Evolutionary conservation across 805 yeast genomes (phyloP).

Genomic region (Blastobotrys mokoenaii): DNA sequence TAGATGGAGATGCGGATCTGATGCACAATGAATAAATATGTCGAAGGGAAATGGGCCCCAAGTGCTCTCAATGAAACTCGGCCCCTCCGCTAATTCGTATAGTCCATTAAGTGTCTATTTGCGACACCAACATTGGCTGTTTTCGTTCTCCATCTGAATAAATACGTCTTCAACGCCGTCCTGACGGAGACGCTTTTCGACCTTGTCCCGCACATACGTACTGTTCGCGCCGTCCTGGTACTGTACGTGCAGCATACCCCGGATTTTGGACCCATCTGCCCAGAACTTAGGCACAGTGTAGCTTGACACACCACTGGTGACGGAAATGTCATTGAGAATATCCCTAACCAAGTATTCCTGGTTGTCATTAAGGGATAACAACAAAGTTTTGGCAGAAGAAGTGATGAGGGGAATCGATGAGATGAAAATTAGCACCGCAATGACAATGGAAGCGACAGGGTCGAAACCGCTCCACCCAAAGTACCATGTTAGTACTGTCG

Average conservation of each 20-base stretch:
- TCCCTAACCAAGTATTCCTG: conserved; percentile 58
- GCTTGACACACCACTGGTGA: conserved; percentile 71
- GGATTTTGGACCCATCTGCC: conserved; percentile 49
- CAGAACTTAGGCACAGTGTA: conserved; percentile 89
- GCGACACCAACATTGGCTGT: conserved; percentile 63
- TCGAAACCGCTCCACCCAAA: conserved; percentile 78
- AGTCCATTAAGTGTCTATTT: no score
- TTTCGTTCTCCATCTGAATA: conserved; percentile 61
- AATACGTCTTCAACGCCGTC: conserved; percentile 45
- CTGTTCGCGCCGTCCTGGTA: conserved; percentile 56
- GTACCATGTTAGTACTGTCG: conserved; percentile 67
- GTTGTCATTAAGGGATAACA: conserved; percentile 50
- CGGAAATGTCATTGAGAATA: conserved; percentile 57
- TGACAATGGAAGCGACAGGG: conserved; percentile 83
- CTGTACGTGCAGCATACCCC: conserved; percentile 82
- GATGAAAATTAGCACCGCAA: conserved; percentile 67
- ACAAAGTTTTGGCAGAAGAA: conserved; percentile 67
- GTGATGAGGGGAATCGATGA: conserved; percentile 80
- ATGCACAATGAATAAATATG: no score
- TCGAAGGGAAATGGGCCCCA: no score
- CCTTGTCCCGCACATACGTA: conserved; percentile 49
- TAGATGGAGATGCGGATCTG: no score
- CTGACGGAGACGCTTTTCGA: conserved; percentile 43
- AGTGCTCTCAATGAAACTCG: no score
- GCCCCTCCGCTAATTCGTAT: no score